Evolutionary conservation across 345 rosid species (phyloP).

Genomic region (Hypericum perforatum): DNA sequence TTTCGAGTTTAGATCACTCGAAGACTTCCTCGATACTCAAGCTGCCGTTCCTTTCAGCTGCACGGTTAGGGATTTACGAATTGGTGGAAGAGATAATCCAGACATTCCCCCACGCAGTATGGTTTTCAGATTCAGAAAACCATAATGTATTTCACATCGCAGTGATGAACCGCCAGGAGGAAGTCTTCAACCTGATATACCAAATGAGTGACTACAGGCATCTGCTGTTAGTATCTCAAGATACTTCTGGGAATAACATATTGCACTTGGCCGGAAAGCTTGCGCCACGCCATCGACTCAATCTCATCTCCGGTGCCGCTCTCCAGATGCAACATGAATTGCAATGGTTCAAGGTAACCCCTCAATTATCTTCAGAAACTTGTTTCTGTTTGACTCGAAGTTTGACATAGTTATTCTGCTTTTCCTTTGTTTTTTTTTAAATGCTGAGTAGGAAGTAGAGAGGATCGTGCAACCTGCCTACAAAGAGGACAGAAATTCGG

Average conservation of each 20-base stretch:
- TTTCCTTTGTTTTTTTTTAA: not conserved
- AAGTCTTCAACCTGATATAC: slow-evolving; percentile 9
- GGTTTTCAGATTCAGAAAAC: not conserved
- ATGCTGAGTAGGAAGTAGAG: slow-evolving; percentile 12
- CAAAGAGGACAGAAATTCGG: not conserved
- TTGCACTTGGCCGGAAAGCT: slow-evolving; percentile 14
- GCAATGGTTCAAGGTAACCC: slow-evolving; percentile 13
- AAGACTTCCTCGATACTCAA: no score
- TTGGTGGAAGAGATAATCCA: not conserved
- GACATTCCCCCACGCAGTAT: slow-evolving; percentile 6
- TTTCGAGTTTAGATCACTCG: no score
- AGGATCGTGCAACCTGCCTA: not conserved
- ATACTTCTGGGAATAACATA: slow-evolving; percentile 1
- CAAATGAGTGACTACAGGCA: not conserved
- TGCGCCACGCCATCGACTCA: slow-evolving; percentile 9
- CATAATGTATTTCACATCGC: slow-evolving; percentile 7
- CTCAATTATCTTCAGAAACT: not conserved
- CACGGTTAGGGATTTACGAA: no score
- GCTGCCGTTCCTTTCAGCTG: no score
- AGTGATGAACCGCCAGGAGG: slow-evolving; percentile 8
- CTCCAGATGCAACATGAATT: slow-evolving; percentile 11
- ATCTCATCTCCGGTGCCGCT: slow-evolving; percentile 12
- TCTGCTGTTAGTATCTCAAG: not conserved
- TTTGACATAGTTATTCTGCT: not conserved
- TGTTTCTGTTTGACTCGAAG: not conserved